Evolutionary conservation across 1,284 basidiomycete species (phyloP), one percentile per base, ranked within the genome.

Genomic region (Somion occarium): DNA sequence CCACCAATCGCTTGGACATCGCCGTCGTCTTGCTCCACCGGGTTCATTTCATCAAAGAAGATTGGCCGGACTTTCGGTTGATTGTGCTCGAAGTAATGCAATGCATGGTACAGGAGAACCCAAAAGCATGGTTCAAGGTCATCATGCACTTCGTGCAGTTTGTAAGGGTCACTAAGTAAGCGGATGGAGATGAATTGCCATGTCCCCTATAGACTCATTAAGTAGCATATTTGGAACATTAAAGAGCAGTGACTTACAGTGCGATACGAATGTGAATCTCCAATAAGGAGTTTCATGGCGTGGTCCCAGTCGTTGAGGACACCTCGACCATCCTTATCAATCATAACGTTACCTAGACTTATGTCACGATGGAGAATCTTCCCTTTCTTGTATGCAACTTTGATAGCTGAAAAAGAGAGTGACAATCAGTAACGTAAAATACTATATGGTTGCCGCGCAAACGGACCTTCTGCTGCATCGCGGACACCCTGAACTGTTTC

Each of bases 311-410:
- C n/a, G n/a, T n/a, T n/a, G n/a, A n/a, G n/a, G n/a, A n/a, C n/a
- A n/a, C n/a, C n/a, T n/a, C n/a, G n/a, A n/a, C n/a, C n/a, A n/a
- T n/a, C n/a, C n/a, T n/a, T n/a, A n/a, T n/a, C n/a, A n/a, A n/a
- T n/a, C 25, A 56, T 49, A 34, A 56, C 48, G 44, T 59, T 57
- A 3, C 50, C 49, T 5, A 38, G 22, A 37, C 50, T 59, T 24
- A 59, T 48, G 45, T 59, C 57, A 12, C 53, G 52, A 50, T 59
- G 57, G 13, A 56, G 27, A 2, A 57, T 30, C 9, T 47, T 25
- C 15, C 12, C 20, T 4, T 43, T 30, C 19, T 25, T 25, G 27
- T 27, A 49, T 12, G 48, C 51, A 5, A 13, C 13, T 22, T 23
- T 30, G 18, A 44, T 20, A 15, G 27, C 51, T 53, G 46, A 23